Conservation (phyloP, 768 basidiomycete species). For the Leccinum uliginosum region DNA sequence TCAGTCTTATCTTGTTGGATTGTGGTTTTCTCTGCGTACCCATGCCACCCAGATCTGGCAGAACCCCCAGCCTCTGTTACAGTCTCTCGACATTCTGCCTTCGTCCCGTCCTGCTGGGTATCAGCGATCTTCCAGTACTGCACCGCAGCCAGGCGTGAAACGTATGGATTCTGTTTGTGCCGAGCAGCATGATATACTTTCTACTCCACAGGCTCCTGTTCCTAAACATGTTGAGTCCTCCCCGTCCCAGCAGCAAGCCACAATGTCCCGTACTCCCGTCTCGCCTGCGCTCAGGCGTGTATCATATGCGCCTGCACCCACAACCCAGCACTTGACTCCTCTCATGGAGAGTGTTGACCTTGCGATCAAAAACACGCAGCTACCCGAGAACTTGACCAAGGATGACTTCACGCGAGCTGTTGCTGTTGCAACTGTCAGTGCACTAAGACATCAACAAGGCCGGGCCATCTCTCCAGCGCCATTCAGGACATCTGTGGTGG, state of each 20-base stretch:
- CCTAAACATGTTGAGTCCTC: conserved; percentile 27
- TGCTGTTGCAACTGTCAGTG: conserved; percentile 90
- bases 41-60: conserved; percentile 99
- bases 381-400: conserved; percentile 65
- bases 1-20: conserved; percentile 92
- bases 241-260: conserved; percentile 15
- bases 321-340: conserved; percentile 47
- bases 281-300: conserved; percentile 51
- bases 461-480: conserved; percentile 46
- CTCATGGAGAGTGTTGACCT: conserved; percentile 76
- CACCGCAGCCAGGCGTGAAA: conserved; percentile 29
- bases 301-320: conserved; percentile 47
- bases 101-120: conserved; percentile 58
- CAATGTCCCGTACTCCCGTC: conserved; percentile 21
- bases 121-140: conserved; percentile 40
- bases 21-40: conserved; percentile 98
- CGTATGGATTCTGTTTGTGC: conserved; percentile 37
- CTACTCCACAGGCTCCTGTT: conserved; percentile 38
- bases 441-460: conserved; percentile 77
- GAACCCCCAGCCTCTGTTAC: conserved; percentile 83
- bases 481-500: conserved; percentile 37
- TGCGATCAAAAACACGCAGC: conserved; percentile 56
- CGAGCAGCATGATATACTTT: conserved; percentile 29
- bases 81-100: conserved; percentile 56
- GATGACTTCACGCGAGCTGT: conserved; percentile 94